Base-by-base conservation (phyloP, 169 alveolate species). In the Plasmodium adleri region DNA sequence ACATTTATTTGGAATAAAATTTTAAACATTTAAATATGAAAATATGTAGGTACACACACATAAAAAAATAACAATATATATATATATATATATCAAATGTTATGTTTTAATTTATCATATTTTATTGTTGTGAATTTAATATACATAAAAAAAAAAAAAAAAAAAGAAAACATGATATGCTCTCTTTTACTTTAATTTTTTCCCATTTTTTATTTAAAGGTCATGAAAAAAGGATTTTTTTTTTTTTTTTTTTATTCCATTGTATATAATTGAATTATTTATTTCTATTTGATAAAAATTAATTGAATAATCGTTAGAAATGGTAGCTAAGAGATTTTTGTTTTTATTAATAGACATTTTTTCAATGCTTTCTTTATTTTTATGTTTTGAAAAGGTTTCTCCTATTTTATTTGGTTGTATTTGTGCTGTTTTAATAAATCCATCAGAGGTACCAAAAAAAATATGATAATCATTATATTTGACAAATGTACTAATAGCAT, bases 401-500 rank as follows among this genome's bases (percentile, higher is more conserved):
- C 90, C 90, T 20, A 80, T 17, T 80, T 80, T 66, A 49, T 56
- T 80, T 68, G 80, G 83, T 10, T 28, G 10, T 32, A 68, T 32
- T 56, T 80, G 80, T 24, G 83, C 80, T 64, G 70, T 17, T 60
- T 56, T 67, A 67, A 80, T 68, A 15, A 54, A 13, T 26, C 90
- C 90, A 52, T 80, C 90, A 8, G 80, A 58, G 6, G 90, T 80
- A 47, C 90, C 90, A 70, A 52, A 80, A 9, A 67, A 20, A 49
- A 80, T 80, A 12, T 71, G 28, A 68, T 80, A 67, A 26, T 80
- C 90, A 68, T 80, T 50, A 17, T 52, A 15, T 62, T 80, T 80
- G n/a, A 80, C 85, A 68, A 80, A 80, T 1, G 90, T 80, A 28
- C 64, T 80, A 28, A 80, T 80, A 47, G 58, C 70, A 22, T 80